Evolutionary conservation across 352 stramenopile genomes (phyloP).

Genomic region (Elongisporangium anandrum): DNA sequence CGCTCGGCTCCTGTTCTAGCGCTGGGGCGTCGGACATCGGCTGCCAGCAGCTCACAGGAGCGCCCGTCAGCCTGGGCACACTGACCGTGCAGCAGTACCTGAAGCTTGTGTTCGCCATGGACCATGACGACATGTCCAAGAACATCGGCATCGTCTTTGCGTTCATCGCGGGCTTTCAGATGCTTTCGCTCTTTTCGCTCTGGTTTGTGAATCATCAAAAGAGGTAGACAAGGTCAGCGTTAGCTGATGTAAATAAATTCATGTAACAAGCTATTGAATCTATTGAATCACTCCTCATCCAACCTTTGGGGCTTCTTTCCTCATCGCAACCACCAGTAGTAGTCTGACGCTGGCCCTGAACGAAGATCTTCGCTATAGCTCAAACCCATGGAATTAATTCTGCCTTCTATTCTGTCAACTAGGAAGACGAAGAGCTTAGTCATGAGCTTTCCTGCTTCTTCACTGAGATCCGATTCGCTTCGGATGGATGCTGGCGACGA

Average conservation of each 20-base stretch:
- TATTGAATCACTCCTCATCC: no score
- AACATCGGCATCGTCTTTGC: constrained; percentile 24
- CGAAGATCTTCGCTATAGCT: no score
- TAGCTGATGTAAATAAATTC: no score
- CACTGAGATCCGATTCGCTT: background rate
- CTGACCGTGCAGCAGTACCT: constrained; percentile 30
- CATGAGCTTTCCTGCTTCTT: background rate
- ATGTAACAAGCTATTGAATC: no score
- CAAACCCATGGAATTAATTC: no score
- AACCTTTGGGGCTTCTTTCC: no score
- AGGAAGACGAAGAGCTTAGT: background rate
- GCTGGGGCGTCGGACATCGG: constrained; percentile 10
- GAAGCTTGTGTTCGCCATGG: constrained; percentile 29
- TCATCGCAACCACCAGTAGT: no score
- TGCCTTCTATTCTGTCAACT: background rate
- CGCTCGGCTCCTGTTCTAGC: constrained; percentile 16
- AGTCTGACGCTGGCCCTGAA: no score
- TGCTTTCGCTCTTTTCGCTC: constrained; percentile 27
- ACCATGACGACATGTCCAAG: constrained; percentile 9
- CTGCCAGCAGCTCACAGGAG: constrained; percentile 6
- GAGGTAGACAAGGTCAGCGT: constrained; percentile 12
- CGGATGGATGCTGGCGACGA: background rate
- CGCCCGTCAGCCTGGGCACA: constrained; percentile 15
- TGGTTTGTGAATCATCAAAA: constrained; percentile 37
- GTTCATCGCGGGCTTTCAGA: constrained; percentile 27